These are phyloP conservation scores for Termitomyces sp. DNA, from an alignment of 768 basidiomycete species.

Conservation along the genomic window DNA sequence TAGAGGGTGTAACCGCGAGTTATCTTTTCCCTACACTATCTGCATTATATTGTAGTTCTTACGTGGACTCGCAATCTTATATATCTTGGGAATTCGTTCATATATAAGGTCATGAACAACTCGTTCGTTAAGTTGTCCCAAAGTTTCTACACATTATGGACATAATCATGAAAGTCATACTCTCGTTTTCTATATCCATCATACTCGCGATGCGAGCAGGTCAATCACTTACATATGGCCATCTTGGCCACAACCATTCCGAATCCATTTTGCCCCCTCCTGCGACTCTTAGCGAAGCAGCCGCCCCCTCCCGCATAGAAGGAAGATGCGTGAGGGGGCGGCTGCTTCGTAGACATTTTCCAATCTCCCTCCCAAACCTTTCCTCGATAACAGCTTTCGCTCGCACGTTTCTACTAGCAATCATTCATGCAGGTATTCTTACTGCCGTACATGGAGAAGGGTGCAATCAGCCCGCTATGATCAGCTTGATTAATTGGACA, in stretches of 20 bases:
- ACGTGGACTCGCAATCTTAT: not conserved
- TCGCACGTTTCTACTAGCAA: not conserved
- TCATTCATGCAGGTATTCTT: not conserved
- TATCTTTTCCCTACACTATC: not conserved
- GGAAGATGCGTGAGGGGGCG: constrained; percentile 1
- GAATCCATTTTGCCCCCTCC: not conserved
- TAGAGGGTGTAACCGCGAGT: not conserved
- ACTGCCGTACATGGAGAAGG: not conserved
- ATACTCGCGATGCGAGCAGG: not conserved
- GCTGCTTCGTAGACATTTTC: not conserved
- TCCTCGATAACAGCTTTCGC: not conserved
- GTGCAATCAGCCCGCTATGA: not conserved
- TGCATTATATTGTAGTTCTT: not conserved
- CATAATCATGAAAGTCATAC: not conserved
- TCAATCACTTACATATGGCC: not conserved
- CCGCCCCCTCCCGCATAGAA: constrained; percentile 1
- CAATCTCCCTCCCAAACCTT: not conserved
- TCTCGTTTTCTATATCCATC: not conserved
- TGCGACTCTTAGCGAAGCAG: not conserved
- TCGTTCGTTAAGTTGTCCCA: not conserved
- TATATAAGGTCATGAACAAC: not conserved
- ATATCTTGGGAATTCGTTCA: not conserved
- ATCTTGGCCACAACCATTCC: not conserved
- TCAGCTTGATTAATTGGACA: not conserved
- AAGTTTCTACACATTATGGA: constrained; percentile 2